phyloP scores from a whole-genome alignment of 352 stramenopile genomes.

The Aphanomyces cochlioides region DNA sequence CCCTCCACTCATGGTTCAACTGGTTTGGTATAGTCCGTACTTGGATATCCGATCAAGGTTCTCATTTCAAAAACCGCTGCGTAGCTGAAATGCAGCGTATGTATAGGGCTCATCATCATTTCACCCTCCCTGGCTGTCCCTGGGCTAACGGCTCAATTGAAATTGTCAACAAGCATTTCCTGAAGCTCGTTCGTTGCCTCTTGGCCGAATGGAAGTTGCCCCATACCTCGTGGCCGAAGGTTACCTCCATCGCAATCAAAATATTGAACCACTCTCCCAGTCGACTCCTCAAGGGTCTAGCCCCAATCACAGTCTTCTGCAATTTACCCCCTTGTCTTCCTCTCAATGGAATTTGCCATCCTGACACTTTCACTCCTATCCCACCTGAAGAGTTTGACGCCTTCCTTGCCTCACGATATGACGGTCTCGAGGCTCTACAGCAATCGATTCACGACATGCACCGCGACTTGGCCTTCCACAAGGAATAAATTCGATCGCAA shows the following conservation, averaged over 20 bases:
- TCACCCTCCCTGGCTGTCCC: background rate
- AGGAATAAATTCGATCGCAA: background rate
- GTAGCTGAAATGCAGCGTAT: too few species aligned
- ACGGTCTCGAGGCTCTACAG: background rate
- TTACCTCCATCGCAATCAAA: too few species aligned
- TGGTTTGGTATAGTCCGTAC: too few species aligned
- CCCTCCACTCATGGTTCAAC: too few species aligned
- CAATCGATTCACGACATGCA: background rate
- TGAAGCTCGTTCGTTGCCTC: too few species aligned
- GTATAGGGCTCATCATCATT: too few species aligned
- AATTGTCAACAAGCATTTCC: too few species aligned
- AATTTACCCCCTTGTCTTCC: background rate
- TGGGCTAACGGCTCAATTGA: background rate
- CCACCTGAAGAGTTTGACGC: background rate
- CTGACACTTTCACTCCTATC: background rate
- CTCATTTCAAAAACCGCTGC: too few species aligned
- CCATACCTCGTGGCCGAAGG: too few species aligned
- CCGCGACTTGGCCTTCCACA: background rate
- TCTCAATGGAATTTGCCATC: slow-evolving; percentile 5
- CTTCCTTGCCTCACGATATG: background rate
- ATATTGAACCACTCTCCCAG: slow-evolving; percentile 3
- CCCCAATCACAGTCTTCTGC: slow-evolving; percentile 13
- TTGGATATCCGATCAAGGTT: background rate
- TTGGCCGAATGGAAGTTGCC: too few species aligned
- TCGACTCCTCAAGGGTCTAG: background rate